These are phyloP conservation scores for Diplogelasinospora grovesii DNA, from an alignment of 495 filamentous ascomycete species.

Conservation along the genomic window DNA sequence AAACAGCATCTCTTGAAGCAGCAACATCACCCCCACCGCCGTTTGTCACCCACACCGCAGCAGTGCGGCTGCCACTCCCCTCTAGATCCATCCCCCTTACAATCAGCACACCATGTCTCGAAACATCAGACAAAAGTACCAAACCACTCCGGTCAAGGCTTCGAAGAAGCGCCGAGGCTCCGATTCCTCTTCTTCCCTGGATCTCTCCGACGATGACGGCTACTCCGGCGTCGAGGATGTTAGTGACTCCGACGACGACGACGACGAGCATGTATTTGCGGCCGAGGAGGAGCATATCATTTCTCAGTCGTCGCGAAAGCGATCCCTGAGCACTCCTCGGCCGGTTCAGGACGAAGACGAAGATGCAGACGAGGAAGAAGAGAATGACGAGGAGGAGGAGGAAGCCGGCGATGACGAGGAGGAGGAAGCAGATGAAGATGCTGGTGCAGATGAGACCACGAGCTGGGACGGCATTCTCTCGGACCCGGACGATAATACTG, in stretches of 20 bases:
- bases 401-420: slow-evolving; percentile 32
- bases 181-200: slow-evolving; percentile 37
- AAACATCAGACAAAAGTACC: slow-evolving; percentile 46
- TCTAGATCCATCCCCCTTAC: no score
- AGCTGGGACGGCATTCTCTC: slow-evolving; percentile 54
- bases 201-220: slow-evolving; percentile 58
- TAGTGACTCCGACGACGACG: slow-evolving; percentile 64
- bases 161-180: slow-evolving; percentile 32
- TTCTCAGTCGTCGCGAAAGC: slow-evolving; percentile 27
- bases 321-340: slow-evolving; percentile 33
- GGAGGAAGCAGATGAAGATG: slow-evolving; percentile 20
- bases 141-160: slow-evolving; percentile 33
- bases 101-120: slow-evolving; percentile 44
- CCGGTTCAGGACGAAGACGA: slow-evolving; percentile 26
- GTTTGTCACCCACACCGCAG: slow-evolving; percentile 25
- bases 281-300: slow-evolving; percentile 69
- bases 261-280: slow-evolving; percentile 65
- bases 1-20: no score
- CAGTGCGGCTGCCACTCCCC: no score
- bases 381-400: slow-evolving; percentile 33
- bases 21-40: no score
- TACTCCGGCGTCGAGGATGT: slow-evolving; percentile 72
- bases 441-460: slow-evolving; percentile 35
- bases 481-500: slow-evolving; percentile 40
- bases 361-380: slow-evolving; percentile 27